A percentile compares a stretch with the other conserved stretches of the same genome.
phyloP scores from a whole-genome alignment of 768 basidiomycete species.

The Rhizopogon vinicolor region DNA sequence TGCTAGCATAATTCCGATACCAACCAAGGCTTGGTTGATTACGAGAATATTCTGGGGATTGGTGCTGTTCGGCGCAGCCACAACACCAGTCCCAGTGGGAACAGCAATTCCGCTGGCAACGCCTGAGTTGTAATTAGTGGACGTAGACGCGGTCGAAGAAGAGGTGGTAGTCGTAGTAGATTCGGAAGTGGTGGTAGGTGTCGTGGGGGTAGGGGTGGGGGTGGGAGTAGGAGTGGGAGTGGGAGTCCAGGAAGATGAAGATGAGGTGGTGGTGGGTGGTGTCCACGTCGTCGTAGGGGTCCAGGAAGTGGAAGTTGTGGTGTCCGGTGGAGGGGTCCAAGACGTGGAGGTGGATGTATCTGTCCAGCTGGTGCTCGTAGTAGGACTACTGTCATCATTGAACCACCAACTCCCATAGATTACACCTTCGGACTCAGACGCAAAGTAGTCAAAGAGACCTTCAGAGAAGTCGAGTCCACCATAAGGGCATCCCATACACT shows the following conservation, averaged over 20 bases:
- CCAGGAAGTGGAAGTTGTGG: conserved; percentile 10
- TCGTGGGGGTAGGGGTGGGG: conserved; percentile 8
- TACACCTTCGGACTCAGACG: conserved; percentile 41
- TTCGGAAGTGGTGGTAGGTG: conserved; percentile 24
- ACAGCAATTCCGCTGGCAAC: conserved; percentile 20
- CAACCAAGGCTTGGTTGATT: conserved; percentile 33
- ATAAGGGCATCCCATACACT: conserved; percentile 66
- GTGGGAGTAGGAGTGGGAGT: conserved; percentile 13
- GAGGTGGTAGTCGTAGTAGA: conserved; percentile 11
- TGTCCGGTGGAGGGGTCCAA: conserved; percentile 10
- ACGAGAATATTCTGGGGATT: conserved; percentile 29
- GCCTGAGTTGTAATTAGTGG: conserved; percentile 12
- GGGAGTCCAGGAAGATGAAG: conserved; percentile 17
- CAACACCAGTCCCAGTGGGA: conserved; percentile 13
- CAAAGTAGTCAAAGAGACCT: conserved; percentile 66
- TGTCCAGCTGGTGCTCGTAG: conserved; percentile 17
- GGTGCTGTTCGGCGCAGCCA: conserved; percentile 26
- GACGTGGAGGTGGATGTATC: conserved; percentile 18
- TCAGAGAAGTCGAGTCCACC: conserved; percentile 65
- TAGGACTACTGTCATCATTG: conserved; percentile 32
- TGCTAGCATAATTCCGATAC: conserved; percentile 20
- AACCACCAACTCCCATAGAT: conserved; percentile 61
- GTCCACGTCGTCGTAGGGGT: conserved; percentile 2
- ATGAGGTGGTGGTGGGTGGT: conserved; percentile 16
- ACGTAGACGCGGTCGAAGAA: conserved; percentile 18